A percentile compares a stretch with the other conserved stretches of the same genome.
These are phyloP conservation scores for Leptodontidium sp. DNA, from an alignment of 2,329 filamentous ascomycete species.

Conservation along the genomic window DNA sequence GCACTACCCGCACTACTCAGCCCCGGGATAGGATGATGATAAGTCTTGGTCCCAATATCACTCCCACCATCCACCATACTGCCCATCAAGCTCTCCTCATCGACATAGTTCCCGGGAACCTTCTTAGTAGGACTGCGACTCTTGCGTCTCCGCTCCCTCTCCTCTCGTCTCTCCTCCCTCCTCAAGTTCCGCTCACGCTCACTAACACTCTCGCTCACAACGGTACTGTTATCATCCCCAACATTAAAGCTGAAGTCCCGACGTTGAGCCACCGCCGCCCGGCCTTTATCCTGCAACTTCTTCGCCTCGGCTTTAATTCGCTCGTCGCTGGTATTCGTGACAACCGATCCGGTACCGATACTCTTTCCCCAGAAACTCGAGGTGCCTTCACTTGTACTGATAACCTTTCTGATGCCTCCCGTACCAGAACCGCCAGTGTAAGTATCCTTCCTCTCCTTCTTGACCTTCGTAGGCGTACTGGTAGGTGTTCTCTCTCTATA, in stretches of 20 bases:
- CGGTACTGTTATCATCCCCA: slow-evolving; percentile 44
- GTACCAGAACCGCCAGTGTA: slow-evolving; percentile 36
- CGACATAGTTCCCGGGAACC: slow-evolving; percentile 38
- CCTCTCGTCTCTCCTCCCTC: slow-evolving; percentile 30
- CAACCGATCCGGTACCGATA: slow-evolving; percentile 4
- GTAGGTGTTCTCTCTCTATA: slow-evolving; percentile 66
- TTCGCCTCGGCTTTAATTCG: slow-evolving; percentile 64
- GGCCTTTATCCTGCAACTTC: slow-evolving; percentile 62
- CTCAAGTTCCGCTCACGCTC: slow-evolving; percentile 27
- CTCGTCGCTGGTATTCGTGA: slow-evolving; percentile 44
- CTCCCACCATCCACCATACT: slow-evolving; percentile 32
- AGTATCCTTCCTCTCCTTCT: slow-evolving; percentile 40
- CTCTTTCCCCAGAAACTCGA: slow-evolving; percentile 8
- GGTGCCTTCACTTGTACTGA: slow-evolving; percentile 29
- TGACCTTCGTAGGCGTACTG: slow-evolving; percentile 54
- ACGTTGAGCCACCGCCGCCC: slow-evolving; percentile 46
- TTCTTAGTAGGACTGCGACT: slow-evolving; percentile 42
- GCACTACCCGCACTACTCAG: slow-evolving; percentile 35
- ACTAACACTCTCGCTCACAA: slow-evolving; percentile 26
- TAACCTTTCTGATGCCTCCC: slow-evolving; percentile 45
- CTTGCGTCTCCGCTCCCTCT: slow-evolving; percentile 33
- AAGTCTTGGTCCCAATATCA: slow-evolving; percentile 47
- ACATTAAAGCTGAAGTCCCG: slow-evolving; percentile 46
- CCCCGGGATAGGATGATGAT: slow-evolving; percentile 47
- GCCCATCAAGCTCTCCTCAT: slow-evolving; percentile 28